Conservation (phyloP, 805 yeast genomes). For the Kurtzmaniella fragi region DNA sequence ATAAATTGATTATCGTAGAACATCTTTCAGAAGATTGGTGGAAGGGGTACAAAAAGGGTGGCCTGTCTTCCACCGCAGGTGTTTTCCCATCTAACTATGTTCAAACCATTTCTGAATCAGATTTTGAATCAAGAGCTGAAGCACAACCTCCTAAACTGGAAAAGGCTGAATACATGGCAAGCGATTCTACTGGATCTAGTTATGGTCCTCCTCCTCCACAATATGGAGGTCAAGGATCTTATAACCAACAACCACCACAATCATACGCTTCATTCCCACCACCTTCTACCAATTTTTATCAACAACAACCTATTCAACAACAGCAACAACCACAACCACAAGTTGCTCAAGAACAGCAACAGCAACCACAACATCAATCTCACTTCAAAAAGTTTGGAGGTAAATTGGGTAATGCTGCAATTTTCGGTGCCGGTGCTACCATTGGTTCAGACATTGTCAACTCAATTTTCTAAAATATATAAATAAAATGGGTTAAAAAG, state of each 20-base stretch:
- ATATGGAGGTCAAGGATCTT: constrained; percentile 9
- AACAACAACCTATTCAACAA: constrained; percentile 23
- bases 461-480: constrained; percentile 48
- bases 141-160: constrained; percentile 14
- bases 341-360: constrained; percentile 17
- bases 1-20: constrained; percentile 63
- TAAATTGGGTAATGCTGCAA: constrained; percentile 85
- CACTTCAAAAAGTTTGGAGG: constrained; percentile 64
- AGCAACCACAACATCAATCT: constrained; percentile 22
- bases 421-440: constrained; percentile 96
- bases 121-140: constrained; percentile 15
- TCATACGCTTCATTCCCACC: constrained; percentile 45
- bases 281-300: constrained; percentile 44
- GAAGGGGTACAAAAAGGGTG: constrained; percentile 55
- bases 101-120: constrained; percentile 31
- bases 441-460: constrained; percentile 80
- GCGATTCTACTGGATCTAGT: not conserved
- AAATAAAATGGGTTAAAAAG: not conserved
- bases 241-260: constrained; percentile 17
- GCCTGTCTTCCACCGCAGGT: constrained; percentile 50
- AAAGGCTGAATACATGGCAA: constrained; percentile 11
- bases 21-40: constrained; percentile 86
- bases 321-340: constrained; percentile 20
- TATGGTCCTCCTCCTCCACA: constrained; percentile 12
- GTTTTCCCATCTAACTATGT: constrained; percentile 92